Conservation (phyloP, 1,139 yeast genomes). For the Lodderomyces orthopsilosis region DNA sequence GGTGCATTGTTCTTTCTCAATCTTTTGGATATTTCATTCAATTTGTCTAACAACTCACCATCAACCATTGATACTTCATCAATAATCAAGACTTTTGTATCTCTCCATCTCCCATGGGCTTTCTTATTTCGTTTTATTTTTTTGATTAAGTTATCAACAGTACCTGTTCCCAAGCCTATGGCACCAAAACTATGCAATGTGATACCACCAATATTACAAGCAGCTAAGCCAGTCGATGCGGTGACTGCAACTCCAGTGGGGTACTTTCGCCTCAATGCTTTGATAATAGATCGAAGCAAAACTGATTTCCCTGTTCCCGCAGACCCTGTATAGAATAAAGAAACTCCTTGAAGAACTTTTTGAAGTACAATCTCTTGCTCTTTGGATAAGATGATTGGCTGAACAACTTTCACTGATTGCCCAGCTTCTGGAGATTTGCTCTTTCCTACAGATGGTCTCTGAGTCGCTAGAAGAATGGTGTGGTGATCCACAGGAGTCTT, state of each 20-base stretch:
- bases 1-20: slow-evolving; percentile 53
- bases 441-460: slow-evolving; percentile 12
- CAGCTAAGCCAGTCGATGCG: slow-evolving; percentile 92
- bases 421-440: background rate
- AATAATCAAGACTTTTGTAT: slow-evolving; percentile 62
- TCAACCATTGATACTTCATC: slow-evolving; percentile 93
- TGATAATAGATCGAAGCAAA: slow-evolving; percentile 66
- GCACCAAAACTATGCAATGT: slow-evolving; percentile 88
- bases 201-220: slow-evolving; percentile 85
- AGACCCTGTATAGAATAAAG: slow-evolving; percentile 85
- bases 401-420: slow-evolving; percentile 23
- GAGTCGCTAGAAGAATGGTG: slow-evolving; percentile 18
- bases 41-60: slow-evolving; percentile 67
- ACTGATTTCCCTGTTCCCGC: slow-evolving; percentile 97
- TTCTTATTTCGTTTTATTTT: slow-evolving; percentile 56
- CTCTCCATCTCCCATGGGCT: slow-evolving; percentile 59
- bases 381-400: slow-evolving; percentile 36
- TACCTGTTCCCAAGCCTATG: slow-evolving; percentile 64
- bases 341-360: slow-evolving; percentile 43
- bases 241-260: slow-evolving; percentile 71
- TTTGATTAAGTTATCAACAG: slow-evolving; percentile 40
- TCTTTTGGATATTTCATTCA: slow-evolving; percentile 61
- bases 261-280: slow-evolving; percentile 48
- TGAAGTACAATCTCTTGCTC: slow-evolving; percentile 43
- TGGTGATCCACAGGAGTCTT: slow-evolving; percentile 5